phyloP scores from a whole-genome alignment of 208 protist genomes.

The Tetramitus jugosus region DNA sequence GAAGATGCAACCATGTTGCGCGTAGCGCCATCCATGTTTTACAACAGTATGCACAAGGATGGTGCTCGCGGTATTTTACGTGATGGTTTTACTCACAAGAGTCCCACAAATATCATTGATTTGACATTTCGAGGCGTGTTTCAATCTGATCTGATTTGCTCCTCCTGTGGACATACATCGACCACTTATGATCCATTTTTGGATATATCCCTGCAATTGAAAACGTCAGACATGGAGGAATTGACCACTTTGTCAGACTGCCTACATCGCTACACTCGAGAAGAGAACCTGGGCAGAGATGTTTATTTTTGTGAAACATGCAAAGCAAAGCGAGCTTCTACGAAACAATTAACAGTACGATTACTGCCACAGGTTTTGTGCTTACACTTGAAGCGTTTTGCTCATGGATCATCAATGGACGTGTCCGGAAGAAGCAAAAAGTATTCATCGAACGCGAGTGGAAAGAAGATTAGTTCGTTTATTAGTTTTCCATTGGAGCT shows the following conservation, averaged over 20 bases:
- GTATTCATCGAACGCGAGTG: too few species aligned
- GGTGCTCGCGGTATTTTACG: too few species aligned
- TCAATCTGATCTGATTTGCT: constrained; percentile 52
- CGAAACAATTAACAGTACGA: constrained; percentile 20
- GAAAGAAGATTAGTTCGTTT: background rate
- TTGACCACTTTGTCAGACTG: background rate
- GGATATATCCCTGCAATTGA: constrained; percentile 53
- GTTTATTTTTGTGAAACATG: background rate
- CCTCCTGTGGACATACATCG: constrained; percentile 42
- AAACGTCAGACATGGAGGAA: background rate
- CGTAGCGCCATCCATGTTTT: too few species aligned
- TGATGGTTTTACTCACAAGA: background rate
- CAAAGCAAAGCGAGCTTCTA: background rate
- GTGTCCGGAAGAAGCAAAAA: too few species aligned
- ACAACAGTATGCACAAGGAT: too few species aligned
- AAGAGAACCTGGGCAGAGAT: constrained; percentile 6
- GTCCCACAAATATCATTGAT: constrained; percentile 51
- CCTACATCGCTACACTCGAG: background rate
- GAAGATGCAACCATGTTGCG: too few species aligned
- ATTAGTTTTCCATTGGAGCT: background rate
- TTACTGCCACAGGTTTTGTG: background rate
- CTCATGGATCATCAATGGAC: background rate
- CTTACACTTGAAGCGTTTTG: constrained; percentile 27
- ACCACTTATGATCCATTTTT: constrained; percentile 57
- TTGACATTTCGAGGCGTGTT: constrained; percentile 54